Evolutionary conservation across 345 rosid genomes (phyloP).

Genomic region (Populus euphratica): DNA sequence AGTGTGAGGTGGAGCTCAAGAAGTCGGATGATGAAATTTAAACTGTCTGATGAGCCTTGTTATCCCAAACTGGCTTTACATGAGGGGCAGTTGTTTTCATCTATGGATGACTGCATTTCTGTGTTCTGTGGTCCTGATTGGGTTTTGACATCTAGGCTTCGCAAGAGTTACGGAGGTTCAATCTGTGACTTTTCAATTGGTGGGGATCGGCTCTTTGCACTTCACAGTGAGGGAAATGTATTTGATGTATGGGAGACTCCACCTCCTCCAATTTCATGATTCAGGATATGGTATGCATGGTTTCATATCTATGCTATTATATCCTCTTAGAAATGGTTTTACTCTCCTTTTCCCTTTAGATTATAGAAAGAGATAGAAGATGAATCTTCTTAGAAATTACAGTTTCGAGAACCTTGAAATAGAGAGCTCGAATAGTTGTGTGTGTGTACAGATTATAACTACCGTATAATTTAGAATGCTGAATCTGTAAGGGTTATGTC

Average conservation of each 20-base stretch:
- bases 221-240: conserved; percentile 89
- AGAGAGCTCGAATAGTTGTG: neutral
- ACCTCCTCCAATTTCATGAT: conserved; percentile 62
- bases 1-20: conserved; percentile 95
- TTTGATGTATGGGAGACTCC: conserved; percentile 93
- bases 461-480: neutral
- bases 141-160: conserved; percentile 76
- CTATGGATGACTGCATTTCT: conserved; percentile 87
- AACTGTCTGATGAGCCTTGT: conserved; percentile 85
- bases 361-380: conserved; percentile 12
- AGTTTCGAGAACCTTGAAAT: conserved; percentile 12
- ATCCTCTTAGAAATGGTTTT: neutral
- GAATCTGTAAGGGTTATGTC: conserved; percentile 12
- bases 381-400: conserved; percentile 8
- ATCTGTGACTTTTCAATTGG: conserved; percentile 90
- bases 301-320: conserved; percentile 8
- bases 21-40: conserved; percentile 77
- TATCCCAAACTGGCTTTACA: conserved; percentile 84
- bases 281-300: conserved; percentile 13
- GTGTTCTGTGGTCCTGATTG: conserved; percentile 88
- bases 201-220: conserved; percentile 85
- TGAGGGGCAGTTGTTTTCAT: conserved; percentile 81
- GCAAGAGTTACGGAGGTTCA: conserved; percentile 70
- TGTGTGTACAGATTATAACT: conserved; percentile 17
- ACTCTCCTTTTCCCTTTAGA: neutral